Percentiles rank a stretch among this genome's conserved stretches.
Conservation (phyloP, 495 filamentous ascomycete species). For the Hypoxylon rickii region DNA sequence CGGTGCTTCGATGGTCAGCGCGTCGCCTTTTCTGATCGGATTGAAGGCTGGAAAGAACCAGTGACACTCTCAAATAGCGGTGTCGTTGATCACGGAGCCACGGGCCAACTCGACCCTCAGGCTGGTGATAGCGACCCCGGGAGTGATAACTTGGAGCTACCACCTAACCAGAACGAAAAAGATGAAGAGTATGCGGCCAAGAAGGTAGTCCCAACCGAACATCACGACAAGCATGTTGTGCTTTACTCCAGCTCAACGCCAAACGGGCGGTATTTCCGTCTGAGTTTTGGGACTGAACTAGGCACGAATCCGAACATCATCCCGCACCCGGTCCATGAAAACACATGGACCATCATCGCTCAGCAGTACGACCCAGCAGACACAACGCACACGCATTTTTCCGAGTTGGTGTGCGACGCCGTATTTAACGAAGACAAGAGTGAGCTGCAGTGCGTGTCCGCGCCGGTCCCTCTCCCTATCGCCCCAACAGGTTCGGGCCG, state of each 20-base stretch:
- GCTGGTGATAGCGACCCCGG: too few relatives aligned
- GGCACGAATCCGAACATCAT: conserved; percentile 59
- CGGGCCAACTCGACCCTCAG: not conserved
- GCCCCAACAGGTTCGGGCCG: conserved; percentile 46
- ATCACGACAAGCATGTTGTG: conserved; percentile 34
- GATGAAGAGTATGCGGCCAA: not conserved
- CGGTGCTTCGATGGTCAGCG: conserved; percentile 23
- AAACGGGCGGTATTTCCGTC: conserved; percentile 47
- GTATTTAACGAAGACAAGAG: conserved; percentile 41
- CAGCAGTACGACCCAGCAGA: conserved; percentile 38
- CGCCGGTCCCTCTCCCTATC: conserved; percentile 46
- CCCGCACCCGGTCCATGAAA: conserved; percentile 49
- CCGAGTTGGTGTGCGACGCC: conserved; percentile 54
- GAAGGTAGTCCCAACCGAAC: not conserved
- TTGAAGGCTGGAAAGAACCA: not conserved
- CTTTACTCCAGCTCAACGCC: conserved; percentile 50
- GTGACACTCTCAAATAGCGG: not conserved
- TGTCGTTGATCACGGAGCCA: not conserved
- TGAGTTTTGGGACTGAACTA: conserved; percentile 44
- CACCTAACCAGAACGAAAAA: not conserved
- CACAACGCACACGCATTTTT: conserved; percentile 26
- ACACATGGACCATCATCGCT: conserved; percentile 54
- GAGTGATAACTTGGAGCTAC: not conserved
- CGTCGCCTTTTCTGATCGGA: conserved; percentile 4
- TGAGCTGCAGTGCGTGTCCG: conserved; percentile 45